Conservation (phyloP, 2,329 filamentous ascomycete species). For the Sporothrix sp. region DNA sequence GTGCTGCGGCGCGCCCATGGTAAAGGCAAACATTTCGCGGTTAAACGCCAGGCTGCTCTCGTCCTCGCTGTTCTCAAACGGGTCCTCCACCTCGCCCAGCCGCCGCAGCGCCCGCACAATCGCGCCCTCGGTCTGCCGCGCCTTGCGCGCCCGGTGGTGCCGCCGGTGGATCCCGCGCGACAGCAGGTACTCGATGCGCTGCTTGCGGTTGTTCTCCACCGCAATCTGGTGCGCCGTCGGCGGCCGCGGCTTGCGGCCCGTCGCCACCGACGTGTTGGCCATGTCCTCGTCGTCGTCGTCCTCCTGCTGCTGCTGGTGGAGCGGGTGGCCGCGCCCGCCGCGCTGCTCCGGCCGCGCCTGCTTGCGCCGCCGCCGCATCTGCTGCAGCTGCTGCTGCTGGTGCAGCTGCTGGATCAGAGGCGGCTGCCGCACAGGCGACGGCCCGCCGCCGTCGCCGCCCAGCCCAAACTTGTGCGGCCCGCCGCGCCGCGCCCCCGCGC, state of each 20-base stretch:
- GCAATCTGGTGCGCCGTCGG: conserved; percentile 75
- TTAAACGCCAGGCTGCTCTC: conserved; percentile 35
- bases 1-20: conserved; percentile 14
- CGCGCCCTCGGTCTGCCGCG: conserved; percentile 53
- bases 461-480: conserved; percentile 50
- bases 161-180: conserved; percentile 60
- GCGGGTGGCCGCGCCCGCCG: background rate
- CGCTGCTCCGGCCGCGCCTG: background rate
- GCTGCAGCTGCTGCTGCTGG: conserved; percentile 21
- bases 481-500: conserved; percentile 33
- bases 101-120: conserved; percentile 58
- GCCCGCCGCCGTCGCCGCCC: conserved; percentile 41
- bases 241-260: conserved; percentile 56
- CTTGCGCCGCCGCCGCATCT: conserved; percentile 7
- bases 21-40: conserved; percentile 16
- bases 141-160: conserved; percentile 53
- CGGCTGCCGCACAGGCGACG: conserved; percentile 44
- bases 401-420: conserved; percentile 17
- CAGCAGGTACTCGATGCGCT: conserved; percentile 73
- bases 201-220: conserved; percentile 66
- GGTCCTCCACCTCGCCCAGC: conserved; percentile 44
- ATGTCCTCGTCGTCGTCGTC: conserved; percentile 14
- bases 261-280: conserved; percentile 15
- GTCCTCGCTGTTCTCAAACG: conserved; percentile 53
- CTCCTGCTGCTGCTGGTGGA: background rate